A percentile compares a stretch with the other conserved stretches of the same genome.
Conservation (phyloP, 2,329 filamentous ascomycete genomes). For the Diaporthe helianthi region DNA sequence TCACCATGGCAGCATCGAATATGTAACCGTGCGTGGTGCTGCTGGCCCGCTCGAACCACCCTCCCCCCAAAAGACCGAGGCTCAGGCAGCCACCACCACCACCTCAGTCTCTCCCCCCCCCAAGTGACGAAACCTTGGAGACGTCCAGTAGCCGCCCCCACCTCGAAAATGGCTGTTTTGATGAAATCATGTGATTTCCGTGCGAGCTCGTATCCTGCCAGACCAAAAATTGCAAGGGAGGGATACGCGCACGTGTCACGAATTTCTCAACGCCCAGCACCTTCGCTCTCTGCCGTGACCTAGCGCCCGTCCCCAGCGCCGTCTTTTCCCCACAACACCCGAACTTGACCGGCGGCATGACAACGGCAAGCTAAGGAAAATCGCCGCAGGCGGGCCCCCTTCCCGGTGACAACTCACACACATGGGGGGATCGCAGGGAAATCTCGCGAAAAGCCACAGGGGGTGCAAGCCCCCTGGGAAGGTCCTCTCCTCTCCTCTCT, state of each 20-base stretch:
- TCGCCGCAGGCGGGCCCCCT: background rate
- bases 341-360: background rate
- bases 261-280: background rate
- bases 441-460: background rate
- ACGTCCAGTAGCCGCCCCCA: background rate
- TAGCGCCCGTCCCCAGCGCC: background rate
- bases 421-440: background rate
- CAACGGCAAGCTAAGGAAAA: background rate
- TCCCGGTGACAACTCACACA: slow-evolving; percentile 3
- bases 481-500: background rate
- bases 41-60: too few relatives aligned
- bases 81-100: slow-evolving; percentile 4
- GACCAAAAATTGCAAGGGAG: background rate
- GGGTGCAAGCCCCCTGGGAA: background rate
- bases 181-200: slow-evolving; percentile 9
- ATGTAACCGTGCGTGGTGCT: background rate
- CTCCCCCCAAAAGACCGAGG: background rate
- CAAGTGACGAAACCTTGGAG: background rate
- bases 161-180: background rate
- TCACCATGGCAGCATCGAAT: background rate
- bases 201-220: background rate
- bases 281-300: background rate
- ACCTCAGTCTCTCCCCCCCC: background rate
- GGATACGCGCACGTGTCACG: background rate
- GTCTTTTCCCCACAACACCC: slow-evolving; percentile 9